Evolutionary conservation across 768 basidiomycete species (phyloP).

Genomic region (Naganishia friedmannii): DNA sequence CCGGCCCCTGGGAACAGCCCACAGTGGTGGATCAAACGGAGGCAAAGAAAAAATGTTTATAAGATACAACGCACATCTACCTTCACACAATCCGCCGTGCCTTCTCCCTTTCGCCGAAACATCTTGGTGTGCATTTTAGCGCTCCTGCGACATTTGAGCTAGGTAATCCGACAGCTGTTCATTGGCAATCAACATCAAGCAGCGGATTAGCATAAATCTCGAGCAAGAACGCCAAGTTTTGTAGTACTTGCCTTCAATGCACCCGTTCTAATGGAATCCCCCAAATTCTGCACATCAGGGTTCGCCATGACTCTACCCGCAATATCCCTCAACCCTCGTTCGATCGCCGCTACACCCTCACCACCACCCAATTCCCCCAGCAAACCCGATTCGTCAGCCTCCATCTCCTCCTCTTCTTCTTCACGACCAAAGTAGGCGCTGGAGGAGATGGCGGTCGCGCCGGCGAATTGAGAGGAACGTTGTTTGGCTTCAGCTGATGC

Average conservation of each 20-base stretch:
- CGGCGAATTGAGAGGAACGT: conserved; percentile 79
- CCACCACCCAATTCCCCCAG: conserved; percentile 45
- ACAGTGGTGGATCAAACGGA: neutral
- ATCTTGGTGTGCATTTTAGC: neutral
- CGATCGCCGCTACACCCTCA: conserved; percentile 46
- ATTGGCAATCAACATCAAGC: neutral
- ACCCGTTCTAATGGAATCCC: conserved; percentile 46
- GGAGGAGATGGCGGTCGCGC: conserved; percentile 88
- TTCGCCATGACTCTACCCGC: conserved; percentile 50
- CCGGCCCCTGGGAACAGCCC: too few relatives aligned
- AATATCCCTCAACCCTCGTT: conserved; percentile 50
- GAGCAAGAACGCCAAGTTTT: neutral
- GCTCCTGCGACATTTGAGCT: conserved; percentile 30
- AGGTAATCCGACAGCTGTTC: conserved; percentile 45
- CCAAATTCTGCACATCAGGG: conserved; percentile 51
- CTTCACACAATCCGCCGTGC: neutral
- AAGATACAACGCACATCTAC: conserved; percentile 5
- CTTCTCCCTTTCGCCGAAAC: too few relatives aligned
- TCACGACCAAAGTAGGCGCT: conserved; percentile 96
- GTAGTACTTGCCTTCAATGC: conserved; percentile 47
- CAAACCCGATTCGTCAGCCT: conserved; percentile 49
- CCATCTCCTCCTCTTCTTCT: conserved; percentile 60
- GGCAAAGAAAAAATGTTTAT: neutral
- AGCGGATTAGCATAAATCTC: neutral
- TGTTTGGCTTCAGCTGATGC: conserved; percentile 71